phyloP scores from a whole-genome alignment of 2,329 filamentous ascomycete genomes.

The Falciphora oryzae region DNA sequence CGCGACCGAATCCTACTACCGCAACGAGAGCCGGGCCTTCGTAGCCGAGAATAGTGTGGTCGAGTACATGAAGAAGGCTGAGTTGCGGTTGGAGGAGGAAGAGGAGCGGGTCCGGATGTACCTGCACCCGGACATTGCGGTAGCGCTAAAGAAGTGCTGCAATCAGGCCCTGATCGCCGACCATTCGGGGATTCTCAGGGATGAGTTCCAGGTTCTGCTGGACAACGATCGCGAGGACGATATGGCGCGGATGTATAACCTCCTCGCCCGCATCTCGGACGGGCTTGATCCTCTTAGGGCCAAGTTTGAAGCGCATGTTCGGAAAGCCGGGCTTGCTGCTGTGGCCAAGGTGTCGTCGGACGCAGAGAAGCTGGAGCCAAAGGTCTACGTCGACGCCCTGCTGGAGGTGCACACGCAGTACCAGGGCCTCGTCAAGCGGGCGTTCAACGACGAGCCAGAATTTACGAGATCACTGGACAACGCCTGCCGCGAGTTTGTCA shows the following conservation, averaged over 20 bases:
- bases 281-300: conserved; percentile 82
- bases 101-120: conserved; percentile 91
- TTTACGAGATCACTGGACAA: conserved; percentile 96
- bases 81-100: conserved; percentile 81
- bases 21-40: conserved; percentile 88
- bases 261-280: conserved; percentile 83
- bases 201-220: conserved; percentile 91
- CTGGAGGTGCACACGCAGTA: conserved; percentile 94
- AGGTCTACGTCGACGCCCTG: conserved; percentile 91
- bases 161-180: conserved; percentile 85
- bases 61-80: conserved; percentile 99
- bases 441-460: conserved; percentile 92
- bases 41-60: conserved; percentile 95
- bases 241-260: conserved; percentile 91
- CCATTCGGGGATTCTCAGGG: conserved; percentile 77
- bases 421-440: conserved; percentile 80
- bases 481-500: conserved; percentile 96
- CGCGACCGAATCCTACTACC: conserved; percentile 81
- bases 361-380: conserved; percentile 87
- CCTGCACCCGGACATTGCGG: conserved; percentile 82
- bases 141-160: conserved; percentile 78
- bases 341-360: conserved; percentile 87
- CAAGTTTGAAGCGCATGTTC: conserved; percentile 87
- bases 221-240: conserved; percentile 95
- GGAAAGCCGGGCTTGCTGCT: conserved; percentile 80